These are phyloP conservation scores for Exophiala alcalophila DNA, from an alignment of 2,329 filamentous ascomycete species.

Conservation along the genomic window DNA sequence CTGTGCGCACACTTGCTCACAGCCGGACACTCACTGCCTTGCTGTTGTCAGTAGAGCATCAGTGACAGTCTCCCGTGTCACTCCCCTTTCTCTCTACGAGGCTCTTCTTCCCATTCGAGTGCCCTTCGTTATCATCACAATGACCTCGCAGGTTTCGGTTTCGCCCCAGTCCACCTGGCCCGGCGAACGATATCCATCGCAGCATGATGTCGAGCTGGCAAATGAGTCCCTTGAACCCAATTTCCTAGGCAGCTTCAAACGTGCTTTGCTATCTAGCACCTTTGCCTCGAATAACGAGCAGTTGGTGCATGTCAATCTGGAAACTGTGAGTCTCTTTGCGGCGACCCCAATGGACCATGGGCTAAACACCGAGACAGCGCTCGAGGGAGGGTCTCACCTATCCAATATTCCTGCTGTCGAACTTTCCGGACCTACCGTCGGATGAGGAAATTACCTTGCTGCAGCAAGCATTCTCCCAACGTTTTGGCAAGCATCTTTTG, in stretches of 20 bases:
- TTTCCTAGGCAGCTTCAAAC: slow-evolving; percentile 4
- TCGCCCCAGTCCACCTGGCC: slow-evolving; percentile 3
- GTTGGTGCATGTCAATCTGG: slow-evolving; percentile 1
- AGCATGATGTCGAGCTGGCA: slow-evolving; percentile 10
- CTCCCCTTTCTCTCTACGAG: too few relatives aligned
- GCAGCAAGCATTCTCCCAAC: neutral
- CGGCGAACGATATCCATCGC: slow-evolving; percentile 2
- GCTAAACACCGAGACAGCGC: too few relatives aligned
- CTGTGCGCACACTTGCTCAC: too few relatives aligned
- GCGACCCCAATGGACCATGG: too few relatives aligned
- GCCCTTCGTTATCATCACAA: too few relatives aligned
- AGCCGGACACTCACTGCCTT: too few relatives aligned
- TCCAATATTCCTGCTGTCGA: slow-evolving; percentile 2
- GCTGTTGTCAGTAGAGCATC: too few relatives aligned
- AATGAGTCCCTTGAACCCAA: neutral
- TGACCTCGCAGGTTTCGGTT: neutral
- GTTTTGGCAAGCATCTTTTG: slow-evolving; percentile 2
- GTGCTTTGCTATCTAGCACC: neutral
- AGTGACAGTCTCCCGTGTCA: too few relatives aligned
- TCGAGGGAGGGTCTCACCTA: slow-evolving; percentile 1
- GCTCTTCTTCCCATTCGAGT: too few relatives aligned
- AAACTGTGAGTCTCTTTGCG: neutral
- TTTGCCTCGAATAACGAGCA: slow-evolving; percentile 1
- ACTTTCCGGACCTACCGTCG: slow-evolving; percentile 6
- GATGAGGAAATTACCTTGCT: neutral